Conservation (phyloP, 2,329 filamentous ascomycete genomes). For the Ceratocystis cacaofunesta region DNA sequence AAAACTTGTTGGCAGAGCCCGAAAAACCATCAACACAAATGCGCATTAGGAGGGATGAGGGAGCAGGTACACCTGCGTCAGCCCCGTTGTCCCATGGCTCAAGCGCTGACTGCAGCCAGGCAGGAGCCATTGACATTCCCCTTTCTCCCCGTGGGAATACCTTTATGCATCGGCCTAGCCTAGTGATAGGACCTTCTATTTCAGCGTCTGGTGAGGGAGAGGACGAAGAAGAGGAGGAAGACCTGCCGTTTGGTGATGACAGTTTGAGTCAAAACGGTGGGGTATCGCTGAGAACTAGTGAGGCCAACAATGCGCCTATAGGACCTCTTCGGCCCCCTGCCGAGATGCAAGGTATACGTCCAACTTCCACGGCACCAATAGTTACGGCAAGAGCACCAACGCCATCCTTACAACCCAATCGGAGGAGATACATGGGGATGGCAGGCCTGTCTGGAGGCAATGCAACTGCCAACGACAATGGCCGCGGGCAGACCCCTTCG, state of each 20-base stretch:
- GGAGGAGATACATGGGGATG: constrained; percentile 34
- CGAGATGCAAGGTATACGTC: constrained; percentile 5
- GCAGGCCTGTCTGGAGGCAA: constrained; percentile 18
- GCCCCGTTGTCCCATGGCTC: constrained; percentile 21
- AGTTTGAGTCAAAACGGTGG: constrained; percentile 52
- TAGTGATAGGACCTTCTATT: constrained; percentile 46
- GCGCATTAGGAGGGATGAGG: background rate
- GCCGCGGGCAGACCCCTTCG: constrained; percentile 30
- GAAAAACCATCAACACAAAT: background rate
- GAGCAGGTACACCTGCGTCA: background rate
- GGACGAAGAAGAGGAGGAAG: constrained; percentile 45
- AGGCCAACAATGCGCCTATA: background rate
- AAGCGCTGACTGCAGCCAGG: constrained; percentile 33
- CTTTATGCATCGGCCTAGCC: constrained; percentile 50
- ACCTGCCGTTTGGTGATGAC: constrained; percentile 46
- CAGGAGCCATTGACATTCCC: constrained; percentile 55
- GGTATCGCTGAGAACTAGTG: background rate
- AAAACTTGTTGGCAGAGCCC: constrained; percentile 53
- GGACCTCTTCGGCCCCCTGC: background rate
- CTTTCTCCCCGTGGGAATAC: constrained; percentile 48
- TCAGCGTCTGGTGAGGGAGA: constrained; percentile 41
- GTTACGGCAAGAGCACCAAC: constrained; percentile 18
- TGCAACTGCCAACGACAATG: constrained; percentile 20
- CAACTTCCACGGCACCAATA: background rate
- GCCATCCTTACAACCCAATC: constrained; percentile 32